Conservation (phyloP, 306 rosid species). For the Cucumis hystrix region DNA sequence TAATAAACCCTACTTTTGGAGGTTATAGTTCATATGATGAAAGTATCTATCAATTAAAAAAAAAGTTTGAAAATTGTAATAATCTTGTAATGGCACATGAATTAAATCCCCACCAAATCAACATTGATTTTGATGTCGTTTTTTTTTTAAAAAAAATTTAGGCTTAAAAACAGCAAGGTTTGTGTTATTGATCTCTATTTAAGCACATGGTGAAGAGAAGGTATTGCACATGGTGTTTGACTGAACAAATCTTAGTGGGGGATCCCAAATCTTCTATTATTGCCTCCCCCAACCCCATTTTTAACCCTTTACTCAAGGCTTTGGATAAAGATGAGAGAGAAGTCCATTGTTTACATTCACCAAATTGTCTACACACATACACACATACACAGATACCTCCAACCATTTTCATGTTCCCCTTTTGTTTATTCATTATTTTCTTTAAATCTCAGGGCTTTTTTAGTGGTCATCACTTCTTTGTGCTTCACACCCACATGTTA, state of each 20-base stretch:
- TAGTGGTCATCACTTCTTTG: neutral
- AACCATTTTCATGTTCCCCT: neutral
- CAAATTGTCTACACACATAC: neutral
- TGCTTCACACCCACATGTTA: neutral
- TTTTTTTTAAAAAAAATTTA: neutral
- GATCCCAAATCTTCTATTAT: neutral
- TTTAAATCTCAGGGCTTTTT: neutral
- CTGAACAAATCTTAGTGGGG: constrained; percentile 8
- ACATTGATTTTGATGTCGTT: neutral
- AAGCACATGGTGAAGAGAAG: neutral
- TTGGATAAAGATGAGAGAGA: neutral
- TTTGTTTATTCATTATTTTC: neutral
- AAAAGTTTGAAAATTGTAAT: neutral
- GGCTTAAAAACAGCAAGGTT: neutral
- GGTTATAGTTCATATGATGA: neutral
- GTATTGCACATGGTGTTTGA: neutral
- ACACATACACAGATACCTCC: neutral
- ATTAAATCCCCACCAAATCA: constrained; percentile 2
- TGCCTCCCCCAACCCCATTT: neutral
- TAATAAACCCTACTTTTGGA: neutral
- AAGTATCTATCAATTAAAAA: neutral
- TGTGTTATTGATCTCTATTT: neutral
- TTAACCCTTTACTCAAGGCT: neutral
- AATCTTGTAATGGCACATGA: neutral
- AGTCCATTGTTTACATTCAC: neutral